Conservation (phyloP, 2,329 filamentous ascomycete species). For the Bipolaris cookei region DNA sequence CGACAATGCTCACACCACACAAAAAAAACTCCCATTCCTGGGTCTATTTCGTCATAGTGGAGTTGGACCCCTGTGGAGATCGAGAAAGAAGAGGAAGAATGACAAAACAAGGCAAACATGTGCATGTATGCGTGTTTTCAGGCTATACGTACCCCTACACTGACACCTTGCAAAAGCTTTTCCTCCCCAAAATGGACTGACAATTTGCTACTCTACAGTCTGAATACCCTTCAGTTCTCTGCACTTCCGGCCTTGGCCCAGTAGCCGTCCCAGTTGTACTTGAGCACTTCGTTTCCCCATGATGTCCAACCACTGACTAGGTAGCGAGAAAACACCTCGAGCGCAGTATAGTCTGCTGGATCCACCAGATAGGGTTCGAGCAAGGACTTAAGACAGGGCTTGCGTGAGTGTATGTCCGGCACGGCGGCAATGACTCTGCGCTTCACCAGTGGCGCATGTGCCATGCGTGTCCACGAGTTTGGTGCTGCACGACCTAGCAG, state of each 20-base stretch:
- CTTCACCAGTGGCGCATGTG: conserved; percentile 41
- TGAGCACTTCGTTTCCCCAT: conserved; percentile 77
- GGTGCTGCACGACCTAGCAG: conserved; percentile 61
- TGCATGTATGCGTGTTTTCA: too few relatives aligned
- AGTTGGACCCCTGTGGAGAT: too few relatives aligned
- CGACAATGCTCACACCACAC: too few relatives aligned
- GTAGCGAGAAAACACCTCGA: conserved; percentile 81
- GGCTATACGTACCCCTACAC: too few relatives aligned
- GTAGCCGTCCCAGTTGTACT: conserved; percentile 67
- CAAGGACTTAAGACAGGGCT: conserved; percentile 71
- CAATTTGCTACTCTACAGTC: too few relatives aligned
- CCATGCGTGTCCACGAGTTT: conserved; percentile 33
- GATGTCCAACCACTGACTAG: conserved; percentile 78
- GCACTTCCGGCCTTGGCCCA: conserved; percentile 48
- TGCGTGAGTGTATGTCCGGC: conserved; percentile 78
- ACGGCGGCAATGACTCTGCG: conserved; percentile 70
- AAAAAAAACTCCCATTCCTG: too few relatives aligned
- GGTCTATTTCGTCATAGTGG: too few relatives aligned
- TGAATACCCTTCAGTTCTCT: not conserved
- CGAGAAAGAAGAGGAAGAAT: too few relatives aligned
- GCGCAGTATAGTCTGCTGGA: conserved; percentile 57
- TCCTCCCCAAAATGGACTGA: too few relatives aligned
- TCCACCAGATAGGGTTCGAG: conserved; percentile 62
- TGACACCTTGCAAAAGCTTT: too few relatives aligned
- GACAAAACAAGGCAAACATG: too few relatives aligned